Conservation (phyloP, 164 flowering plant genomes). For the Protea cynaroides region DNA sequence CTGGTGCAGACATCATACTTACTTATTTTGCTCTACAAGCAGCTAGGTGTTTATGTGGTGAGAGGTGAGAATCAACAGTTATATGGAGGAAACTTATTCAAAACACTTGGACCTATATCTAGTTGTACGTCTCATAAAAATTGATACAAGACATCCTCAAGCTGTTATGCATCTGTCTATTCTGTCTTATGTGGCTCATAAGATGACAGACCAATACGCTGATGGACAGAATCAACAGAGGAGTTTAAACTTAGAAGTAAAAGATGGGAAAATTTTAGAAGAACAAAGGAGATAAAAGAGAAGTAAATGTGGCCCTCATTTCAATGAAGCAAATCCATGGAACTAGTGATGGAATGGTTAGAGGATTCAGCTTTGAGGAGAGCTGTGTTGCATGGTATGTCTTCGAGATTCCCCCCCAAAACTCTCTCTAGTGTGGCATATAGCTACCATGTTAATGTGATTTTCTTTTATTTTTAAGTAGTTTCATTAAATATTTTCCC, state of each 20-base stretch:
- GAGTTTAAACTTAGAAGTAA: neutral
- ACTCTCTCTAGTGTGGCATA: constrained; percentile 31
- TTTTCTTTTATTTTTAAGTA: too few species aligned
- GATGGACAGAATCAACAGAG: neutral
- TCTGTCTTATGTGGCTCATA: neutral
- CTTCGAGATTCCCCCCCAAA: constrained; percentile 42
- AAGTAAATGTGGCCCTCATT: neutral
- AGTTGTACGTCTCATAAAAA: neutral
- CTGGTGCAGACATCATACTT: constrained; percentile 92
- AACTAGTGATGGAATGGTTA: constrained; percentile 31
- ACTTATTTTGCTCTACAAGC: constrained; percentile 70
- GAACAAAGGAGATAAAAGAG: neutral
- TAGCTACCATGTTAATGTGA: too few species aligned
- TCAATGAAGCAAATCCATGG: constrained; percentile 33
- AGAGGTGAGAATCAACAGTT: constrained; percentile 48
- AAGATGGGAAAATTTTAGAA: neutral
- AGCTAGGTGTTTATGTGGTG: constrained; percentile 71
- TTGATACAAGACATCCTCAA: neutral
- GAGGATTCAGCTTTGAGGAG: constrained; percentile 42
- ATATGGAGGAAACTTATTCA: neutral
- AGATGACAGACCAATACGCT: neutral
- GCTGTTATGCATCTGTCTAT: neutral
- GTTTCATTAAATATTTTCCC: too few species aligned
- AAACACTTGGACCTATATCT: neutral
- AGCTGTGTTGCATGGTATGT: constrained; percentile 37